These are phyloP conservation scores for Oenanthe javanica DNA, from an alignment of 140 eudicot species.

Conservation along the genomic window DNA sequence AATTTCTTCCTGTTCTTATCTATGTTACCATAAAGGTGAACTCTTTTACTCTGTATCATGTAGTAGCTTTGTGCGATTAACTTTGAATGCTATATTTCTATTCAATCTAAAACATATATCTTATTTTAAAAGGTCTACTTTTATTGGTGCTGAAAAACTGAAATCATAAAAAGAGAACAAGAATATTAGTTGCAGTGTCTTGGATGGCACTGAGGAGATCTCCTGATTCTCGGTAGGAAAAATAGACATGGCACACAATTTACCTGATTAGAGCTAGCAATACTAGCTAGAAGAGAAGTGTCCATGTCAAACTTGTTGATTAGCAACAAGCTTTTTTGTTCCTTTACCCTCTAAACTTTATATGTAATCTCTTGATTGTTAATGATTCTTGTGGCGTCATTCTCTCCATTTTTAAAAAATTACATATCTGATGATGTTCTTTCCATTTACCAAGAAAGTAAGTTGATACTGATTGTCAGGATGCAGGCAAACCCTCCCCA, in stretches of 20 bases:
- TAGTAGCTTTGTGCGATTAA: not conserved
- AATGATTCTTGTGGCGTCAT: not conserved
- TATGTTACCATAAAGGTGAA: conserved; percentile 35
- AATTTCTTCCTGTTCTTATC: conserved; percentile 45
- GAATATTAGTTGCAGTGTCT: not conserved
- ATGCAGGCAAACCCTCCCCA: conserved; percentile 70
- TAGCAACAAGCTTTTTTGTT: not conserved
- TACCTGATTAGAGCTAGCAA: not conserved
- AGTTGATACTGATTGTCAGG: conserved; percentile 4
- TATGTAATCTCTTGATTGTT: not conserved
- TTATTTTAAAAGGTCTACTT: not conserved
- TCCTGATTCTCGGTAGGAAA: not conserved
- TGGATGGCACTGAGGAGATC: not conserved
- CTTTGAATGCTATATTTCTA: not conserved
- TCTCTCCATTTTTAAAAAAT: not conserved
- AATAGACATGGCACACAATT: not conserved
- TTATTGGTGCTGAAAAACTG: not conserved
- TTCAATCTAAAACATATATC: not conserved
- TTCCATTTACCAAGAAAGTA: not conserved
- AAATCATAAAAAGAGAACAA: not conserved
- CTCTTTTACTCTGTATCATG: conserved; percentile 3
- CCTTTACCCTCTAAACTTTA: not conserved
- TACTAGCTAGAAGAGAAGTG: not conserved
- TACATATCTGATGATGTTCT: not conserved
- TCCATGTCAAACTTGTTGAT: not conserved